Evolutionary conservation across 148 eudicot genomes (phyloP), one percentile per base, ranked within the genome.

Genomic region (Nepenthes gracilis): DNA sequence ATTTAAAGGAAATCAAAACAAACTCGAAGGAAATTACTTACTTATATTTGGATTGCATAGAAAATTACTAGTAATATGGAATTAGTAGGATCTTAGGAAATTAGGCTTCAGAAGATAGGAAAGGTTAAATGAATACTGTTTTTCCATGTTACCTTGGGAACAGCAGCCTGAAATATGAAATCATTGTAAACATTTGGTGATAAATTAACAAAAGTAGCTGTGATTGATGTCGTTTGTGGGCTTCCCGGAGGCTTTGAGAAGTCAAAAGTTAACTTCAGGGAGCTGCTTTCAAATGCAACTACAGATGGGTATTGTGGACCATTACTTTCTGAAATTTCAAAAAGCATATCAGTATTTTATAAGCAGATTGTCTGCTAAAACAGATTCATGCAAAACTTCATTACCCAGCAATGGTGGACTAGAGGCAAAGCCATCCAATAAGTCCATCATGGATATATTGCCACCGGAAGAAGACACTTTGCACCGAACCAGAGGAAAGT

Each of bases 141-240:
- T 12, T 47, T 10, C 43, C 10, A 40, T 8, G 14, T 70, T 82
- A 92, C 98, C 98, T 92, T 88, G 7, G 98, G 98, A 57, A 92
- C 98, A 58, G 98, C 98, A 59, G 98, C 96, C 80, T 88, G 96
- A 76, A 92, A 92, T 62, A 88, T 65, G 63, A 92, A 92, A 79
- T 88, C 82, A 48, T 85, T 76, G 59, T 77, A 85, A 57, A 35
- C 58, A 62, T 81, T 72, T 47, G 86, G 65, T 4, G 94, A 83
- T 68, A 83, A 75, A 61, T 92, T 92, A 14, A 60, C 57, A 72
- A 92, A 88, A 5, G 80, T 74, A 62, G 98, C 94, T 69, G 80
- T 81, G 59, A 92, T 74, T 43, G 67, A 65, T 38, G 98, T 92
- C 35, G 70, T 64, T 64, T 88, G 96, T 23, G 82, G 83, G 60